These are phyloP conservation scores for Acrocalymma vagum DNA, from an alignment of 2,329 filamentous ascomycete genomes.

Conservation along the genomic window DNA sequence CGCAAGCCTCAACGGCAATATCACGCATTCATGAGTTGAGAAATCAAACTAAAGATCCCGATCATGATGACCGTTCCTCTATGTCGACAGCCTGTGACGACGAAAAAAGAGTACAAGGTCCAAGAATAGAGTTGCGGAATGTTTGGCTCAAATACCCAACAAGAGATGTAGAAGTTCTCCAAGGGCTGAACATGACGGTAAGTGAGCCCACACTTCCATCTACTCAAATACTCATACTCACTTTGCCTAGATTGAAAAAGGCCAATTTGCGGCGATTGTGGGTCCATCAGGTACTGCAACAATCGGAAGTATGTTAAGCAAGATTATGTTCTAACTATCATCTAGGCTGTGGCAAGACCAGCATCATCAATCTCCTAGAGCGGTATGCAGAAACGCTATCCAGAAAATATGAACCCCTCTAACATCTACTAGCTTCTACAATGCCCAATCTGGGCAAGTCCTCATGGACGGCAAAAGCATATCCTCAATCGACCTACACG, in stretches of 20 bases:
- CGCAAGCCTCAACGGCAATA: constrained; percentile 30
- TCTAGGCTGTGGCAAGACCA: constrained; percentile 94
- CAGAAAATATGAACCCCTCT: too few relatives aligned
- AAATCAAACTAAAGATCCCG: constrained; percentile 4
- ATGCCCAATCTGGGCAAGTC: constrained; percentile 74
- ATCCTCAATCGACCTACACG: constrained; percentile 80
- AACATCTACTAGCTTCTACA: too few relatives aligned
- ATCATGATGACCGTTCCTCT: too few relatives aligned
- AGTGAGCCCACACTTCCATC: too few relatives aligned
- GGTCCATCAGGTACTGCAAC: too few relatives aligned
- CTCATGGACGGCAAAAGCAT: constrained; percentile 81
- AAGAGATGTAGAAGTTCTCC: constrained; percentile 83
- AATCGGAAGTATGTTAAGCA: too few relatives aligned
- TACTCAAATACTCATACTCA: too few relatives aligned
- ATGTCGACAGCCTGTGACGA: too few relatives aligned
- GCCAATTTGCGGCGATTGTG: constrained; percentile 61
- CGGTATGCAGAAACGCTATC: constrained; percentile 92
- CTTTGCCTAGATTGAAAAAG: constrained; percentile 61
- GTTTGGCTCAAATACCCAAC: constrained; percentile 94
- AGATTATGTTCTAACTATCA: too few relatives aligned
- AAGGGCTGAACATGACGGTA: constrained; percentile 54
- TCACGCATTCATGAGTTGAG: constrained; percentile 28
- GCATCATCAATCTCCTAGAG: constrained; percentile 88
- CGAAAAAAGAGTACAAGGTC: too few relatives aligned
- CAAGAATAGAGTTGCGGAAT: constrained; percentile 80